Evolutionary conservation across 495 filamentous ascomycete species (phyloP).

Genomic region (Talaromyces proteolyticus): DNA sequence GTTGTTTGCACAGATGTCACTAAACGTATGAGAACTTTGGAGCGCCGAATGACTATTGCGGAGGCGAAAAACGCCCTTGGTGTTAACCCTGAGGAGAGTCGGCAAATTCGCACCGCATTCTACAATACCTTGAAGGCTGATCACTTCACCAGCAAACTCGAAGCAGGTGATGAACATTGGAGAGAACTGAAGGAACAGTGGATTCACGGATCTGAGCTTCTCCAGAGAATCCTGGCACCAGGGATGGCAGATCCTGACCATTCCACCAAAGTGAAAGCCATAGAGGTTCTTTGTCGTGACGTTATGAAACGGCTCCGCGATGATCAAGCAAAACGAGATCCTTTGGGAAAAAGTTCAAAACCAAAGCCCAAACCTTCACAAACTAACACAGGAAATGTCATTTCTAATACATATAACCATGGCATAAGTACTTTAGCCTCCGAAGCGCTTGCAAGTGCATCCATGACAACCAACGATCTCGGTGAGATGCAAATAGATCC

Average conservation of each 20-base stretch:
- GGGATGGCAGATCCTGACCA: constrained; percentile 50
- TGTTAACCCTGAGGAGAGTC: constrained; percentile 65
- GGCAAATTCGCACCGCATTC: constrained; percentile 59
- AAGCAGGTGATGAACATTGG: constrained; percentile 68
- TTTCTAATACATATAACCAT: constrained; percentile 29
- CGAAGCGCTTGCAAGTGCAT: constrained; percentile 43
- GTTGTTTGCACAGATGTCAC: constrained; percentile 77
- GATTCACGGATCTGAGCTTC: constrained; percentile 51
- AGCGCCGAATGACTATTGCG: constrained; percentile 58
- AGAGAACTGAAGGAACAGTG: constrained; percentile 62
- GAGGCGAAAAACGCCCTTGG: constrained; percentile 69
- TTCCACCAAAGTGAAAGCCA: constrained; percentile 52
- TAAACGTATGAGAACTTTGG: constrained; percentile 64
- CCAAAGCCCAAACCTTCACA: constrained; percentile 13
- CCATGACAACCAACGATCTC: constrained; percentile 35
- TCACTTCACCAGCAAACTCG: constrained; percentile 67
- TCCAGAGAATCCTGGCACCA: constrained; percentile 51
- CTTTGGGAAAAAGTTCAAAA: constrained; percentile 37
- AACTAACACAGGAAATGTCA: constrained; percentile 14
- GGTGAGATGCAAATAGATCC: constrained; percentile 63
- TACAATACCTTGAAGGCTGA: constrained; percentile 61
- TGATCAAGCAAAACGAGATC: constrained; percentile 56
- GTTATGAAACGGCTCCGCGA: constrained; percentile 69
- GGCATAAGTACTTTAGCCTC: constrained; percentile 48
- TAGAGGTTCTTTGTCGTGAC: constrained; percentile 67